Base-by-base conservation (phyloP, 176 grass and related monocot genomes). In the Bolboschoenus planiculmis region DNA sequence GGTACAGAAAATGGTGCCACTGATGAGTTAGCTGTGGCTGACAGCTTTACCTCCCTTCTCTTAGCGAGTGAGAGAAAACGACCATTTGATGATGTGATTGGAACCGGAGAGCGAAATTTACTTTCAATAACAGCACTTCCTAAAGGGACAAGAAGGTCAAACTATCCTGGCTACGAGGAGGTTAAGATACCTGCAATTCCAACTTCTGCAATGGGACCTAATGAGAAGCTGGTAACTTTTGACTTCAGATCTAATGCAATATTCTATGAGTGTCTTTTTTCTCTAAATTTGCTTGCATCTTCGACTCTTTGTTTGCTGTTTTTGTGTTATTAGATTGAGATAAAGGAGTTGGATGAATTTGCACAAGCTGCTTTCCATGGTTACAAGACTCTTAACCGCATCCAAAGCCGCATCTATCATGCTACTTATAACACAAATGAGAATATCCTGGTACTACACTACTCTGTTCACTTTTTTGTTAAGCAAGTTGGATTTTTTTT, bases 341-440 rank as follows among this genome's bases (percentile, higher is more conserved):
- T 97, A 86, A 89, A 76, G 86, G 95, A 97, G 61, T 67, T 97
- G 75, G 95, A 94, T 88, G 92, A 94, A 63, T 87, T 97, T 36
- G 90, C 92, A 21, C 95, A 94, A 92, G 85, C 92, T 91, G 95
- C 95, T 85, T 97, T 97, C 78, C 76, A 84, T 79, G 95, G 95
- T 86, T 97, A 92, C 83, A 92, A 94, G 75, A 89, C 90, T 47
- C 83, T 97, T 48, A 97, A 97, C 88, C 92, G 95, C 77, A 91
- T 97, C 80, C 92, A 97, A 85, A 97, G 95, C 64, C 92, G 87
- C 87, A 92, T 97, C 80, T 97, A 92, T 83, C 85, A 93, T 86
- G 88, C 92, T 48, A 91, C 95, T 37, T 97, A 97, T 85, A 76
- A 92, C 79, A 94, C 92, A 34, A 94, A 97, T 84, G 95, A 97